Conservation (phyloP, 495 filamentous ascomycete species). For the Penicillium salamii region DNA sequence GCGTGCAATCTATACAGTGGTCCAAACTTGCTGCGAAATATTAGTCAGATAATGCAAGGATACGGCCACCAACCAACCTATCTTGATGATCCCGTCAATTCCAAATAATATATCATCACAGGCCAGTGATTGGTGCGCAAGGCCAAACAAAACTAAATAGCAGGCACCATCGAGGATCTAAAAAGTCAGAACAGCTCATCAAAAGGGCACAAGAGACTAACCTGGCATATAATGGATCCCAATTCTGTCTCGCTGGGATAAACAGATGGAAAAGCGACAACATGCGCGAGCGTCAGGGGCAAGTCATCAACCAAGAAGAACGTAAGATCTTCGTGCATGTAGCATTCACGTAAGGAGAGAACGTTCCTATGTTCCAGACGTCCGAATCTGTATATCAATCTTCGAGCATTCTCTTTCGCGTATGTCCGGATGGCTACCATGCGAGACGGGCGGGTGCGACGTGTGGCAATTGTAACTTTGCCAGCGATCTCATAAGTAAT, state of each 20-base stretch:
- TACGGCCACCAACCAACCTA: not conserved
- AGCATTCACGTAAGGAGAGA: slow-evolving; percentile 1
- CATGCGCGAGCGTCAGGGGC: slow-evolving; percentile 1
- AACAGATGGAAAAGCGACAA: not conserved
- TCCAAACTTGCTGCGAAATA: not conserved
- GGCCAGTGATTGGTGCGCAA: not conserved
- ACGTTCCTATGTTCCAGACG: slow-evolving; percentile 2
- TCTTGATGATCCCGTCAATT: not conserved
- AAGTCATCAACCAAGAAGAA: slow-evolving; percentile 8
- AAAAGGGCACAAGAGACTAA: not conserved
- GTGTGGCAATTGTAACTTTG: slow-evolving; percentile 2
- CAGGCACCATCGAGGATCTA: slow-evolving; percentile 5
- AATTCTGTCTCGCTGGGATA: slow-evolving; percentile 5
- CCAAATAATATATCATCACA: slow-evolving; percentile 1
- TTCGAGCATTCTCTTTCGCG: not conserved
- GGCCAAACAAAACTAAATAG: slow-evolving; percentile 3
- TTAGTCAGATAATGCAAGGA: not conserved
- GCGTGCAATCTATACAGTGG: not conserved
- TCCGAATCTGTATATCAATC: slow-evolving; percentile 6
- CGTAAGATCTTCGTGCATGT: slow-evolving; percentile 1
- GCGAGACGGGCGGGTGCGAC: not conserved
- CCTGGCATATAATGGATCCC: slow-evolving; percentile 6
- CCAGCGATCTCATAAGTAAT: slow-evolving; percentile 8
- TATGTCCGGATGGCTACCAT: slow-evolving; percentile 10
- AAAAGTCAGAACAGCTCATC: slow-evolving; percentile 3